Conservation (phyloP, 495 filamentous ascomycete species). For the Hyaloscypha variabilis region DNA sequence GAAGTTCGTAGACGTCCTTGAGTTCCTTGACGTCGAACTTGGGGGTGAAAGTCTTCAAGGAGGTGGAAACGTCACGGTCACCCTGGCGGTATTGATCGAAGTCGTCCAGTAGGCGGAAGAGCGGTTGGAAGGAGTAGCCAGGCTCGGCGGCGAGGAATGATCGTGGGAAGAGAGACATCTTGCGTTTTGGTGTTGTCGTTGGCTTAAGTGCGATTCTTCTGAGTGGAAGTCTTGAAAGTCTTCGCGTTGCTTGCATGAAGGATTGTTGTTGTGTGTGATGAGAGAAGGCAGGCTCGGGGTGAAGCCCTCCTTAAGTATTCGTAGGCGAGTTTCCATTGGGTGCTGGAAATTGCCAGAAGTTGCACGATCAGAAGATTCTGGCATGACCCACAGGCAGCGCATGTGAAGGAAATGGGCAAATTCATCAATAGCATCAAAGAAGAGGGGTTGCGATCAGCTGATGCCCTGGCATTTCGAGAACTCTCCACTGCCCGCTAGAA, state of each 20-base stretch:
- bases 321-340: slow-evolving; percentile 8
- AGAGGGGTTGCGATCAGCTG: slow-evolving; percentile 6
- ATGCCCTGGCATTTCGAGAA: slow-evolving; percentile 1
- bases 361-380: slow-evolving; percentile 19
- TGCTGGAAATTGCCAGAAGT: slow-evolving; percentile 18
- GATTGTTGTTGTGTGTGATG: slow-evolving; percentile 27
- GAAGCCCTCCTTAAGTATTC: slow-evolving; percentile 19
- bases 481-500: not conserved
- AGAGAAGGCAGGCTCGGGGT: slow-evolving; percentile 13
- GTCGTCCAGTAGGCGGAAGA: slow-evolving; percentile 80
- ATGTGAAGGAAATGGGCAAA: not conserved
- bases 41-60: slow-evolving; percentile 54
- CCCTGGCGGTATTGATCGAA: slow-evolving; percentile 57
- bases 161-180: slow-evolving; percentile 70
- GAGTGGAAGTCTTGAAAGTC: slow-evolving; percentile 26
- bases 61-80: not conserved
- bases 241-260: slow-evolving; percentile 33
- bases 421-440: slow-evolving; percentile 2
- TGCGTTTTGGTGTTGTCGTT: slow-evolving; percentile 32
- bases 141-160: slow-evolving; percentile 45
- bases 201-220: slow-evolving; percentile 8
- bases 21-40: slow-evolving; percentile 82
- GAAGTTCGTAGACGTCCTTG: slow-evolving; percentile 70
- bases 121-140: slow-evolving; percentile 54
- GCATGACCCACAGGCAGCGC: slow-evolving; percentile 5